A percentile compares a stretch with the other conserved stretches of the same genome.
Evolutionary conservation across 306 rosid species (phyloP).

Genomic region (Luffa aegyptiaca): DNA sequence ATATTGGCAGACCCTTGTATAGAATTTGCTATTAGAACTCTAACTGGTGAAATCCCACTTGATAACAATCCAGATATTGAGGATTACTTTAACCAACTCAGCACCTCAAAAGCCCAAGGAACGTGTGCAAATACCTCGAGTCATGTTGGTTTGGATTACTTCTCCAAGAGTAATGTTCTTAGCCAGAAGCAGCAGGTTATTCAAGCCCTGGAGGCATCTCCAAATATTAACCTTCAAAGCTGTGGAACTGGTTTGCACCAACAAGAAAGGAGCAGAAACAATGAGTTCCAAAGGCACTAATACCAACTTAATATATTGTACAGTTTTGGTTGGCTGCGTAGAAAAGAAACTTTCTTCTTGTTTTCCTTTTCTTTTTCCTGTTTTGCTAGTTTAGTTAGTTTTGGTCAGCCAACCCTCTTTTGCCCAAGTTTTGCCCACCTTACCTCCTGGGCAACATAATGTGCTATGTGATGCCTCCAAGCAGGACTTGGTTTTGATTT

Average conservation of each 20-base stretch:
- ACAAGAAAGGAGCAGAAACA: constrained; percentile 27
- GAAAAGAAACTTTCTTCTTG: neutral
- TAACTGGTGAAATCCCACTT: constrained; percentile 49
- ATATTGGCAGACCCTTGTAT: constrained; percentile 73
- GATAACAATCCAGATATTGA: constrained; percentile 34
- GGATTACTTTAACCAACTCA: constrained; percentile 31
- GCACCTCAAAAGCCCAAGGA: constrained; percentile 26
- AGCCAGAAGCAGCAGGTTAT: constrained; percentile 6
- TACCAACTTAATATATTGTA: constrained; percentile 20
- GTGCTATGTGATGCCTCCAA: neutral
- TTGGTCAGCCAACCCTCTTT: neutral
- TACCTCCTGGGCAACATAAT: neutral
- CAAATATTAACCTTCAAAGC: constrained; percentile 19
- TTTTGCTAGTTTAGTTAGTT: neutral
- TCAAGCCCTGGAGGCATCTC: constrained; percentile 25
- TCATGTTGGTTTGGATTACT: constrained; percentile 16
- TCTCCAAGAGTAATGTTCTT: constrained; percentile 6
- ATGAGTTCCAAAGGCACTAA: constrained; percentile 22
- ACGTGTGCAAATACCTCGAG: constrained; percentile 21
- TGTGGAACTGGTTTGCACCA: constrained; percentile 28
- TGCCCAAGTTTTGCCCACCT: neutral
- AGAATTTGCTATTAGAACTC: constrained; percentile 68
- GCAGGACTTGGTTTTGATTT: neutral
- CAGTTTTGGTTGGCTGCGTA: constrained; percentile 13
- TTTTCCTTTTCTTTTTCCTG: neutral